Base-by-base conservation (phyloP, 2,329 filamentous ascomycete species). In the Trichoderma sp. region DNA sequence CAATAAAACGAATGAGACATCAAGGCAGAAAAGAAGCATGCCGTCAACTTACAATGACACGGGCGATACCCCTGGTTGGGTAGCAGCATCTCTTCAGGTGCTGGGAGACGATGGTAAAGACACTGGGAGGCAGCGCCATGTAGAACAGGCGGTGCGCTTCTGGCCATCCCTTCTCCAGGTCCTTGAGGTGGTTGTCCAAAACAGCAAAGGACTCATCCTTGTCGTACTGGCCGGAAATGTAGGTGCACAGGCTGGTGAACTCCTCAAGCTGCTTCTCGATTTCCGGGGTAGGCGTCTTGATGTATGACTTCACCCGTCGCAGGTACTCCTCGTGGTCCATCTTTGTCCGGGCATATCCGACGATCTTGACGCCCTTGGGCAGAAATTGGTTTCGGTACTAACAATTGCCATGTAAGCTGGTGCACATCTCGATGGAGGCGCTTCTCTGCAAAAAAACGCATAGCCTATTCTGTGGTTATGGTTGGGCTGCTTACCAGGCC, bases 341-440 rank as follows among this genome's bases (percentile, higher is more conserved):
- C 88, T 98, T 98, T 78, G 96, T 99, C 82, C 96, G 92, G 79
- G 96, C 96, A 93, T 99, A 99, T 86, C 96, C 96, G 79, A 99
- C 91, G 81, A 99, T 98, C 84, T 91, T 93, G 84, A 97, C 94
- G 83, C 97, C 94, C 85, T 97, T 97, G 78, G 91, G 96, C 66
- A 99, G 93, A 87, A 98, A 99, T 84, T 98, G 95, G 87, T 99
- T 99, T 81, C 96, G 94, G 86, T 95, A 97, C 95, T 97, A 81
- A 74, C 97, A 80, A 75, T 67, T 66, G 73, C 75, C 53, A 77
- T 43, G 70, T 71, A 26, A 73, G 58, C 72, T 43, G 34, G 56
- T 39, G 71, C 51, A 61, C 28, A 11, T 53, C 32, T 62, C 57
- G 18, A 67, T 24, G 30, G 14, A 14, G 24, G 36, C 58, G 32